These are phyloP conservation scores for Sordariomycetes sp. DNA, from an alignment of 2,329 filamentous ascomycete species.

Conservation along the genomic window DNA sequence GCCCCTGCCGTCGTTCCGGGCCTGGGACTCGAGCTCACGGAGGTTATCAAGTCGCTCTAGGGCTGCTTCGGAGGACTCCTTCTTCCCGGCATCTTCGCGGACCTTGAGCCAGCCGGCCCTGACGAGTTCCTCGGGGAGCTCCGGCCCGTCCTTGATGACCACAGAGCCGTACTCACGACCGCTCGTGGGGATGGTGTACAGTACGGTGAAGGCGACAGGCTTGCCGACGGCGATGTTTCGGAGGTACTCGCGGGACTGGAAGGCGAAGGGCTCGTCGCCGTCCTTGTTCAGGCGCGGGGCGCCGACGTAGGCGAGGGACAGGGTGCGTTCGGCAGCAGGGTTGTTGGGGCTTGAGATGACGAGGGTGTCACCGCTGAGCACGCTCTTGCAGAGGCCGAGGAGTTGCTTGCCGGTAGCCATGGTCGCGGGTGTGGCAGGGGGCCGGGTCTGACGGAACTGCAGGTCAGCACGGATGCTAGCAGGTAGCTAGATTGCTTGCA, in stretches of 20 bases:
- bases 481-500: neutral
- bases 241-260: slow-evolving; percentile 88
- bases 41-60: slow-evolving; percentile 63
- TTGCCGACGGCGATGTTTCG: slow-evolving; percentile 78
- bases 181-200: slow-evolving; percentile 77
- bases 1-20: slow-evolving; percentile 67
- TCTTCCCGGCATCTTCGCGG: slow-evolving; percentile 83
- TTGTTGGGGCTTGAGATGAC: slow-evolving; percentile 73
- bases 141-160: slow-evolving; percentile 60
- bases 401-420: slow-evolving; percentile 23
- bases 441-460: neutral
- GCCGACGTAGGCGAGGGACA: slow-evolving; percentile 86
- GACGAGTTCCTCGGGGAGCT: slow-evolving; percentile 70
- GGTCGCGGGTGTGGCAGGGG: neutral
- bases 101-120: slow-evolving; percentile 88
- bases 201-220: slow-evolving; percentile 67
- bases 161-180: slow-evolving; percentile 82
- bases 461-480: neutral
- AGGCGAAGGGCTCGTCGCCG: slow-evolving; percentile 83
- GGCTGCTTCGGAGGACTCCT: slow-evolving; percentile 73
- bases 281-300: slow-evolving; percentile 79
- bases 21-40: slow-evolving; percentile 62
- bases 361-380: slow-evolving; percentile 86
- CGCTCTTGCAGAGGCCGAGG: slow-evolving; percentile 74
- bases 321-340: slow-evolving; percentile 66